A percentile compares a stretch with the other conserved stretches of the same genome.
Evolutionary conservation across 1,139 yeast genomes (phyloP).

Genomic region (Meyerozyma guilliermondii): DNA sequence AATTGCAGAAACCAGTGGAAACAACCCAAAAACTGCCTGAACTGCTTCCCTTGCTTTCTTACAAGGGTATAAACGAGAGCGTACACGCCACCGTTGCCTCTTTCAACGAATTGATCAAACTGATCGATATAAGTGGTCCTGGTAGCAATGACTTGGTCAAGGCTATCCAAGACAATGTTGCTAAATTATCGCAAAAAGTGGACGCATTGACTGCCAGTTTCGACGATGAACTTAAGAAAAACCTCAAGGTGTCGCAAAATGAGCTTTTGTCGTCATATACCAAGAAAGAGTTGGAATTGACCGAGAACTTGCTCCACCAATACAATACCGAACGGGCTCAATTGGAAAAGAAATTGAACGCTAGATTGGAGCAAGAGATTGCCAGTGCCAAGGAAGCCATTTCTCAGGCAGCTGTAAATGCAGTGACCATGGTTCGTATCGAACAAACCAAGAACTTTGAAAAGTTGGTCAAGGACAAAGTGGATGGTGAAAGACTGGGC

Average conservation of each 20-base stretch:
- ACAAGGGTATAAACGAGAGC: slow-evolving; percentile 35
- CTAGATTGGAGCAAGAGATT: slow-evolving; percentile 60
- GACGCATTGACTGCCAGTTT: slow-evolving; percentile 35
- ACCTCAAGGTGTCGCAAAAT: slow-evolving; percentile 38
- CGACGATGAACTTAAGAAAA: slow-evolving; percentile 34
- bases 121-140: slow-evolving; percentile 40
- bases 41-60: slow-evolving; percentile 33
- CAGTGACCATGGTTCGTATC: slow-evolving; percentile 64
- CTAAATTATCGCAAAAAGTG: slow-evolving; percentile 28
- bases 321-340: slow-evolving; percentile 52
- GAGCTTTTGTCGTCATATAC: slow-evolving; percentile 56
- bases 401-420: slow-evolving; percentile 71
- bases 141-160: slow-evolving; percentile 26
- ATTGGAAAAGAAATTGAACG: slow-evolving; percentile 59
- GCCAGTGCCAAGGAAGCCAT: slow-evolving; percentile 66
- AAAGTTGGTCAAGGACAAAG: slow-evolving; percentile 52
- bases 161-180: slow-evolving; percentile 27
- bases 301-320: slow-evolving; percentile 45
- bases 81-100: slow-evolving; percentile 45
- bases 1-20: slow-evolving; percentile 42
- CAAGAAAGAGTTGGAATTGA: slow-evolving; percentile 47
- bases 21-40: slow-evolving; percentile 26
- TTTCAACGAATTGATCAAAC: slow-evolving; percentile 48
- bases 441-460: slow-evolving; percentile 72
- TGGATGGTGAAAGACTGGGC: slow-evolving; percentile 79